Evolutionary conservation across 108 stramenopile genomes (phyloP), one percentile per base, ranked within the genome.

Genomic region (Skeletonema marinoi): DNA sequence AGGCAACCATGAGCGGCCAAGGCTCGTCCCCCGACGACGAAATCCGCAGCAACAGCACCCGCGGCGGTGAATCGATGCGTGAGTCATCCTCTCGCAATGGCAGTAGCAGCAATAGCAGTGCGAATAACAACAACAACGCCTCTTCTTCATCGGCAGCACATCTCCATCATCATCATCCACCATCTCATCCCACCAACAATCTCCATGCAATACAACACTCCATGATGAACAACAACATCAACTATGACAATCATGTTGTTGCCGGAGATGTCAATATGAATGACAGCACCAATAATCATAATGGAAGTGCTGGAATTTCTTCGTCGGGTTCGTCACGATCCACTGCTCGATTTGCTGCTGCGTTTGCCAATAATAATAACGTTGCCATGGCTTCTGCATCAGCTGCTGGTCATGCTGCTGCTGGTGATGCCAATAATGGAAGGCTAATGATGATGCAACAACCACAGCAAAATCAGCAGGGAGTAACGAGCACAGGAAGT

Each of bases 1-100:
- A 8, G 25, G 7, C 62, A 35, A 63, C 66, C 64, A 82, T 82
- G 81, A 75, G 74, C 67, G 81, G 81, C 70, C 81, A 82, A 76
- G 81, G 70, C 46, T 76, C 75, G 41, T 82, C 81, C 61, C 81
- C 81, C 60, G 65, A 82, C 65, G 81, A 56, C 9, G 54, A 56
- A 69, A 71, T 73, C 74, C 33, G 74, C 75, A 69, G 60, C 56
- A 56, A 5, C 65, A 75, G 66, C 70, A 71, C 75, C 31, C 70
- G 75, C 2, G 75, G 75, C 12, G 81, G 81, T 9, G 75, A 75
- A 66, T 64, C 74, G 66, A 65, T 82, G 63, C 74, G 81, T 31
- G 81, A 82, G 70, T 50, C 70, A 10, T 73, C 70, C 69, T 65
- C 64, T 32, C 54, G 64, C 33, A 51, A 10, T 2, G 16, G 68